Evolutionary conservation across 306 rosid genomes (phyloP).

Genomic region (Lathyrus aphaca): DNA sequence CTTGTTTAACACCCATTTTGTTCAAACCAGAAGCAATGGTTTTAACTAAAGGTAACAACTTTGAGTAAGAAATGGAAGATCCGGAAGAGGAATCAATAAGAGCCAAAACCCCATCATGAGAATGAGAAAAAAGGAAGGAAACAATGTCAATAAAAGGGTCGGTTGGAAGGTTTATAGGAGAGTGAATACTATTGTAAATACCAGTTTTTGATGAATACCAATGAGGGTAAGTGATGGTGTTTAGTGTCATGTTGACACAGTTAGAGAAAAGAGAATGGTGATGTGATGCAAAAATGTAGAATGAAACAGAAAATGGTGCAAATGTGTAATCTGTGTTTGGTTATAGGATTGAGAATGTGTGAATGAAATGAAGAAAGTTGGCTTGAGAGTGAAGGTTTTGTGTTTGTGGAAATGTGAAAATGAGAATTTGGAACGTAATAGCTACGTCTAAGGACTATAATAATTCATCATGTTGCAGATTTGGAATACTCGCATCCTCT

Average conservation of each 20-base stretch:
- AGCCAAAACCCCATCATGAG: conserved; percentile 11
- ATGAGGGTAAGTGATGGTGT: not conserved
- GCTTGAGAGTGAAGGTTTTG: conserved; percentile 17
- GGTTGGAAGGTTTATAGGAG: not conserved
- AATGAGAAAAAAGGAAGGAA: conserved; percentile 1
- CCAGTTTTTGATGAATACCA: conserved; percentile 24
- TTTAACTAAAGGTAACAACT: conserved; percentile 9
- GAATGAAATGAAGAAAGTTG: not conserved
- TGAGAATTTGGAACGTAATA: not conserved
- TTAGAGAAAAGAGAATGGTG: not conserved
- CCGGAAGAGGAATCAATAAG: conserved; percentile 6
- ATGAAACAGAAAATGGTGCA: not conserved
- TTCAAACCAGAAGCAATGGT: not conserved
- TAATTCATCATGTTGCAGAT: not conserved
- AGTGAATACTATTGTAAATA: not conserved
- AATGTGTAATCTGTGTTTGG: not conserved
- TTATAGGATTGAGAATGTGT: not conserved
- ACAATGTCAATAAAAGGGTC: conserved; percentile 16
- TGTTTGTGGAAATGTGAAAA: not conserved
- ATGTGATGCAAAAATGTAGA: not conserved
- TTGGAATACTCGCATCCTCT: not conserved
- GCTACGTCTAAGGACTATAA: conserved; percentile 7
- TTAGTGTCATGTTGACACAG: not conserved
- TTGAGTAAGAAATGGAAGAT: not conserved
- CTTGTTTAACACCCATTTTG: conserved; percentile 6